Evolutionary conservation across 1,284 basidiomycete species (phyloP), one percentile per base, ranked within the genome.

Genomic region (Ustilago tritici): DNA sequence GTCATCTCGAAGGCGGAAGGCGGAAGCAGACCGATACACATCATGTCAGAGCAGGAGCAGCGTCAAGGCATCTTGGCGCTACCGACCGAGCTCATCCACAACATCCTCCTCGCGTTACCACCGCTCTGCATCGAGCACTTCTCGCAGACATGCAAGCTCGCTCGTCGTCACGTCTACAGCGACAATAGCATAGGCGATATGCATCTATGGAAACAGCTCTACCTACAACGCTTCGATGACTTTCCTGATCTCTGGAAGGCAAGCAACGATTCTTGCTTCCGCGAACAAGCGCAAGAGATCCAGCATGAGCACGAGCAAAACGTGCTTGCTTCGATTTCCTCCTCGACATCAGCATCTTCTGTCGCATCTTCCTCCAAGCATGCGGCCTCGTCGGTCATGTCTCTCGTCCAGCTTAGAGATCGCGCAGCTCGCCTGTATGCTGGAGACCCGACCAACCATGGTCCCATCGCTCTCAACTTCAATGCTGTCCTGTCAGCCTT

Each of bases 161-260:
- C 69, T 43, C 74, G 74, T 5, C 55, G 56, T 19, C 69, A 69
- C 49, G 65, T 76, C 28, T 76, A 76, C 43, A 65, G 65, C 11
- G 40, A 71, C 3, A 4, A 34, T 34, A 41, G 52, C 3, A 56
- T 5, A 7, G 74, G 74, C 31, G 65, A 69, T 47, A 6, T 54
- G 2, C 74, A 76, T 17, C 69, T 76, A n/a, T 76, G 74, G 74
- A 72, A 70, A 36, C 60, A 67, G 28, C 60, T 76, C 32, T 76
- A 76, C 19, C 60, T 71, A 1, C 65, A 71, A 46, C 69, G 69
- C 52, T 76, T 69, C 46, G 74, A 71, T 38, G 53, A 62, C 36
- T 62, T 61, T 14, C 46, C 57, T 9, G 31, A 52, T 12, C 65
- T 72, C 0, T 72, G 69, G 65, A 52, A 64, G 12, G 49, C 40